A percentile compares a stretch with the other conserved stretches of the same genome.
These are phyloP conservation scores for Irpex sp. DNA, from an alignment of 1,284 basidiomycete species.

Conservation along the genomic window DNA sequence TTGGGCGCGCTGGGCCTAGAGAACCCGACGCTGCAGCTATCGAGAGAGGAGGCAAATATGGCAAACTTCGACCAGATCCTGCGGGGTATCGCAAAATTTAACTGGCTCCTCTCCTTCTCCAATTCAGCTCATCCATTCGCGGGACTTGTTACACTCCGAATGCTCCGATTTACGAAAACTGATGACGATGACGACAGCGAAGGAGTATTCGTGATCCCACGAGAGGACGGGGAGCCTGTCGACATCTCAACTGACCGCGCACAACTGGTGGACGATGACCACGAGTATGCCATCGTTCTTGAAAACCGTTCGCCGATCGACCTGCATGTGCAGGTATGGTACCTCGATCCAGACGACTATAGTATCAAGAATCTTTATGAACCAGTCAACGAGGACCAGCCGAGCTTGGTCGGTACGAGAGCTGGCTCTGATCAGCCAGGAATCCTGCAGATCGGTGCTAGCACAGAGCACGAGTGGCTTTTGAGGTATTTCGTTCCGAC, in stretches of 20 bases:
- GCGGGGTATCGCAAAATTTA: slow-evolving; percentile 10
- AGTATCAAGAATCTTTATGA: not conserved
- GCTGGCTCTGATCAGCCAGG: not conserved
- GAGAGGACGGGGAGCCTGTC: not conserved
- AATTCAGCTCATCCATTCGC: not conserved
- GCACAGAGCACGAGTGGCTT: not conserved
- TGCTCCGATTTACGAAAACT: not conserved
- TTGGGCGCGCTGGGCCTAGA: not conserved
- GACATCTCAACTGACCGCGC: not conserved
- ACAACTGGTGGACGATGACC: not conserved
- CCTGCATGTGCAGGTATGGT: not conserved
- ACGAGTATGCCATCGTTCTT: not conserved
- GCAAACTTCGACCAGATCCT: slow-evolving; percentile 8
- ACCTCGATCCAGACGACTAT: not conserved
- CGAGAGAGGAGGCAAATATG: not conserved
- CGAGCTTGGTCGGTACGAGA: not conserved
- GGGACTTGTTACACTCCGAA: not conserved
- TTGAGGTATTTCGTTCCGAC: not conserved
- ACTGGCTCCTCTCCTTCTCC: slow-evolving; percentile 5
- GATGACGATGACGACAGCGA: not conserved
- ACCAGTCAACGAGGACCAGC: not conserved
- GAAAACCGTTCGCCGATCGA: not conserved
- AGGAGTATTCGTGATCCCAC: not conserved
- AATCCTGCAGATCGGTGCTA: not conserved
- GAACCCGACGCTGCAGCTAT: not conserved